Evolutionary conservation across 768 basidiomycete genomes (phyloP), one percentile per base, ranked within the genome.

Genomic region (Asterophora lycoperdoides): DNA sequence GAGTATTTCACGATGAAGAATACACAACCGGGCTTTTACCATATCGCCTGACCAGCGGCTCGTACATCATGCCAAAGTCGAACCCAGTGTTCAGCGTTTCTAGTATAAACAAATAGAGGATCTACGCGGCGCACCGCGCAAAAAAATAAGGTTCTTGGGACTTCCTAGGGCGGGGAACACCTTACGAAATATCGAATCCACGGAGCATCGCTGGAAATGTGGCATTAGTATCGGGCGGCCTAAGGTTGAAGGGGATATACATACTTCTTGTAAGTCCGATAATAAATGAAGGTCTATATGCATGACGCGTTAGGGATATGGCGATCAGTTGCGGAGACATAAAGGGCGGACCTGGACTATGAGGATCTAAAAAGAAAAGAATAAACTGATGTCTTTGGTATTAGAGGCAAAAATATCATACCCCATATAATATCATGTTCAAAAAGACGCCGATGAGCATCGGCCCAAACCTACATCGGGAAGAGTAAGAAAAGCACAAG

Each of bases 381-480:
- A 6, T 23, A 23, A 23, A 3, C 23, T 6, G 23, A 23, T 23
- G 9, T 8, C 20, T 19, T 9, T 36, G 7, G 35, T 2, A n/a
- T 36, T n/a, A 1, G 18, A 18, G 2, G 14, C 14, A 18, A 14
- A 15, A 14, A 18, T n/a, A 15, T 15, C 55, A 17, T 37, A 58
- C 60, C 33, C 60, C 60, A 36, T 60, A 55, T 10, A 58, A 41
- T n/a, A 58, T 54, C 55, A 60, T 51, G 33, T 51, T 55, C 28
- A 53, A 47, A 15, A 51, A 56, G 26, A 54, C 51, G 14, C 55
- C 59, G 13, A 58, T 45, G 18, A 56, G 42, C 32, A 60, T 53
- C 5, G 59, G 57, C 2, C 59, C 59, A 44, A 52, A 58, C 28
- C 59, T 60, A 23, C 23, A 23, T 6, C 3, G 23, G 6, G 23